Percentiles rank a stretch among this genome's conserved stretches.
Evolutionary conservation across 1,284 basidiomycete species (phyloP).

Genomic region (Schizopora paradoxa): DNA sequence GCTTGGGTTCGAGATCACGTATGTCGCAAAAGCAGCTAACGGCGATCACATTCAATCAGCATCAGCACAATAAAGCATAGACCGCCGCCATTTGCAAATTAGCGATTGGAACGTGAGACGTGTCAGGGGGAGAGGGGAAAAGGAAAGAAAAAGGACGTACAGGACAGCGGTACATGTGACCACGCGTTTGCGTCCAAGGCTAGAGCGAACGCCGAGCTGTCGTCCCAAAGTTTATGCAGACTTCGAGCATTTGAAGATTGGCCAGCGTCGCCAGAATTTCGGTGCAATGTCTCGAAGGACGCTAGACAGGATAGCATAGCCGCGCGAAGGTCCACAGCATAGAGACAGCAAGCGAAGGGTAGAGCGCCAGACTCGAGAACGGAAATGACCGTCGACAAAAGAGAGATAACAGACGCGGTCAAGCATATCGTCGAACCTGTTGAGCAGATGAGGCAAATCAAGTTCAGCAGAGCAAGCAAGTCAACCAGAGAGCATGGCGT

Average conservation of each 20-base stretch:
- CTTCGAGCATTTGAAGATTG: no score
- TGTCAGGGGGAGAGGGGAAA: no score
- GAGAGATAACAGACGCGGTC: constrained; percentile 24
- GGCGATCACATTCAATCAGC: no score
- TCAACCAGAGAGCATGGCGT: constrained; percentile 19
- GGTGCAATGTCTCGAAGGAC: no score
- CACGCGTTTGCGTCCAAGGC: no score
- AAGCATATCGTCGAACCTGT: constrained; percentile 24
- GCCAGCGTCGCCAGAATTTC: no score
- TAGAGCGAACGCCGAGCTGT: constrained; percentile 28
- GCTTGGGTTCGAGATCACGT: constrained; percentile 32
- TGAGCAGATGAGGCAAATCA: constrained; percentile 33
- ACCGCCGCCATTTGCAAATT: no score
- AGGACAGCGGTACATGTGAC: no score
- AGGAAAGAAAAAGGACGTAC: no score
- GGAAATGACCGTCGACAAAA: constrained; percentile 10
- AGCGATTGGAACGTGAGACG: no score
- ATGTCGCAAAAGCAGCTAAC: constrained; percentile 49
- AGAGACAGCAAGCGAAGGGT: no score
- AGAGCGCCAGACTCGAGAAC: constrained; percentile 5
- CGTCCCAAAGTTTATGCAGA: constrained; percentile 21
- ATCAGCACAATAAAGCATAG: no score
- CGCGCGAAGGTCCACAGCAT: constrained; percentile 13
- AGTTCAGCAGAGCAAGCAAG: constrained; percentile 25
- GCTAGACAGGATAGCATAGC: constrained; percentile 28